Evolutionary conservation across 768 basidiomycete species (phyloP), one percentile per base, ranked within the genome.

Genomic region (Psilocybe subaeruginosa): DNA sequence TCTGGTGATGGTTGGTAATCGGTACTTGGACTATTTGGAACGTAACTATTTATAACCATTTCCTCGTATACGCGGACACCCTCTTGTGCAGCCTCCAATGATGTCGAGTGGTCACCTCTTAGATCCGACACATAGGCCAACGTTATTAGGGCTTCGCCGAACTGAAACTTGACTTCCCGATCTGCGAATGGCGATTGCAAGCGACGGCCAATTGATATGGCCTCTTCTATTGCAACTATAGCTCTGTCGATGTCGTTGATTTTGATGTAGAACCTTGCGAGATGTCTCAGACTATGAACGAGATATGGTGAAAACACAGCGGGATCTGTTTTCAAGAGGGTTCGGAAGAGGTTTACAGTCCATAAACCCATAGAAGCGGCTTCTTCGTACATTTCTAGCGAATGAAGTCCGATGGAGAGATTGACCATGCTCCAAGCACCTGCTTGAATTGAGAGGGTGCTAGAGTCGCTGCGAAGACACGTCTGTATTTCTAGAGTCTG

Each of bases 391-490:
- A 65, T 65, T 12, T 54, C 58, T n/a, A 62, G 51, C 8, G 61
- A 39, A 29, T 54, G 33, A 1, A 65, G 46, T 12, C 58, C 60
- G 27, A 62, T 65, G n/a, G 58, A 55, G 23, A 65, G 64, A n/a
- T 60, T 62, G 17, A 65, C 64, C 61, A 65, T 62, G 35, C 56
- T 58, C 64, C 64, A 65, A 3, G 64, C 61, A 11, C 64, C 64
- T 33, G 58, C 57, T 54, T 65, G 64, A 4, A 65, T 60, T 0
- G 64, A 65, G n/a, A 62, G 30, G 2, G 49, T 50, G 6, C 43
- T 49, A 1, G 64, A 62, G 12, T 57, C 61, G 43, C 56, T 60
- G 12, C 51, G 58, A 11, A 65, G 55, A 47, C 54, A 47, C 2
- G 56, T 43, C 33, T 59, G 64, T 30, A 65, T 62, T 29, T 62